Evolutionary conservation across 2,329 filamentous ascomycete species (phyloP).

Genomic region (Cladosporium sp.): DNA sequence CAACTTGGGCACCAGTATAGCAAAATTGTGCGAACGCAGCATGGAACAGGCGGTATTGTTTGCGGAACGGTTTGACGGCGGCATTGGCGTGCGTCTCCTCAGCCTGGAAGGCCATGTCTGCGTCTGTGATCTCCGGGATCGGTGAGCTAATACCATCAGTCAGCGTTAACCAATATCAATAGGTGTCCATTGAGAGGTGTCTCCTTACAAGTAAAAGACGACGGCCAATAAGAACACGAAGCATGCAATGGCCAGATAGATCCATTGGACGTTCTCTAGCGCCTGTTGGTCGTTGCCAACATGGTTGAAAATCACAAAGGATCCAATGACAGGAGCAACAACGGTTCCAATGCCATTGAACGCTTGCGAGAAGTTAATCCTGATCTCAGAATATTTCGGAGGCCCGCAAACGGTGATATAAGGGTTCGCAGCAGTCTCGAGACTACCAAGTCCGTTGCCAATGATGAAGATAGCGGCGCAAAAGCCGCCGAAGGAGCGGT

Average conservation of each 20-base stretch:
- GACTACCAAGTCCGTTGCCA: constrained; percentile 42
- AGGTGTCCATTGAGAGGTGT: not conserved
- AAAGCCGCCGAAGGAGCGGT: constrained; percentile 56
- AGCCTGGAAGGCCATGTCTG: constrained; percentile 56
- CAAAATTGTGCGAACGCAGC: constrained; percentile 73
- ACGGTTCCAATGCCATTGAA: constrained; percentile 58
- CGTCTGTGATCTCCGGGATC: constrained; percentile 56
- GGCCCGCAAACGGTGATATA: constrained; percentile 54
- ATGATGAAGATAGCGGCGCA: constrained; percentile 53
- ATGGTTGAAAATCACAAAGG: constrained; percentile 58
- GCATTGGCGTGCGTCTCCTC: constrained; percentile 26
- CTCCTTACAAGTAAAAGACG: constrained; percentile 51
- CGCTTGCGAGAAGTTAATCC: constrained; percentile 56
- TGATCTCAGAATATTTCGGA: constrained; percentile 54
- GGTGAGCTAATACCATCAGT: constrained; percentile 29
- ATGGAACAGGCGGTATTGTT: constrained; percentile 70
- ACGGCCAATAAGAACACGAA: constrained; percentile 56
- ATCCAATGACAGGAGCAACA: constrained; percentile 57
- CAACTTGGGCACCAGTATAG: constrained; percentile 71
- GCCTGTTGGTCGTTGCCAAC: constrained; percentile 46
- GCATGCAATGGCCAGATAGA: constrained; percentile 58
- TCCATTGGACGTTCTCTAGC: constrained; percentile 60
- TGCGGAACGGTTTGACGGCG: constrained; percentile 49
- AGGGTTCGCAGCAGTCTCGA: constrained; percentile 59
- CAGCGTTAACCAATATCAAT: not conserved